Base-by-base conservation (phyloP, 1,139 yeast genomes). In the Torulaspora globosa region DNA sequence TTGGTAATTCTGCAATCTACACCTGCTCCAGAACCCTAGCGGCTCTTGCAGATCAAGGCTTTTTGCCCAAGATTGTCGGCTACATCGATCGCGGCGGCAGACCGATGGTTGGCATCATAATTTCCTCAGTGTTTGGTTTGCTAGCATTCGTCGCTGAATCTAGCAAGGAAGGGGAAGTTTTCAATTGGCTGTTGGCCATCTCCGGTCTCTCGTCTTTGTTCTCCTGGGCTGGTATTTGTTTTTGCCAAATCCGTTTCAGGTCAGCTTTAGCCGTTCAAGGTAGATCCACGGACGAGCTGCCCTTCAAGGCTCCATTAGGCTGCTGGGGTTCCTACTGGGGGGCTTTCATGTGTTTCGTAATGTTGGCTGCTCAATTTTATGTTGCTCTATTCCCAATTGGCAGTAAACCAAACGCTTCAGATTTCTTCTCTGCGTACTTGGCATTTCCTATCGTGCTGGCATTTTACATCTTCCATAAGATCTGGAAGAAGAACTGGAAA, bases 11-110 rank as follows among this genome's bases (percentile, higher is more conserved):
- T 26, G 78, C 84, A 15, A 82, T 82, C 36, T 82, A 72, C 56
- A 84, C 77, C 42, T 73, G 81, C 48, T 80, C 87, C 34, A 76
- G 88, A 73, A 78, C 84, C 34, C 64, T 82, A 56, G 77, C 79
- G 52, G 80, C 86, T 31, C 70, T 82, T 57, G 80, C 84, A 41
- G 79, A 80, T 51, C 75, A 80, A 54, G 82, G 83, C 36, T 76
- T 75, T 59, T 78, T 84, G 38, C 89, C 88, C 54, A 67, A 72
- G 52, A 64, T 75, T 49, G 72, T 81, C 47, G 84, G 81, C 71
- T 82, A 80, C 69, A 76, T 82, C 58, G 88, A 82, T 67, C 77
- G 76, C 61, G 68, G 67, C 49, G 89, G 89, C 62, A 75, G 88
- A 68, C 89, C 89, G 47, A 66, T 81, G 52, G 71, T 71, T 42